phyloP scores from a whole-genome alignment of 768 basidiomycete genomes.

The Boletus subparvulus region DNA sequence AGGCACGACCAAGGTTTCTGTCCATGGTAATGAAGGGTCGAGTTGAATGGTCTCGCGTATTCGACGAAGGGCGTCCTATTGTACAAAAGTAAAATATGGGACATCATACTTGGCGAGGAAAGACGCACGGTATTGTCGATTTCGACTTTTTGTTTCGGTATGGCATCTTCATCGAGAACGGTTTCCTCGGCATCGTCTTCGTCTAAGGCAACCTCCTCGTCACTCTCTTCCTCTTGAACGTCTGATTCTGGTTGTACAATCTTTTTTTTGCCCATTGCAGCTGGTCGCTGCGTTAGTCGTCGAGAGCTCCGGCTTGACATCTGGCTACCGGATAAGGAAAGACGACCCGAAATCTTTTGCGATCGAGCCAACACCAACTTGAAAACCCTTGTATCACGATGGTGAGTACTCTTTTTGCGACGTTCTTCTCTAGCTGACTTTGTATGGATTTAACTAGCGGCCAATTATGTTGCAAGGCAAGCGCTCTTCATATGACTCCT shows the following conservation, averaged over 20 bases:
- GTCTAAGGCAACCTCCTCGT: slow-evolving; percentile 58
- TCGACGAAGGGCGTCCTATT: slow-evolving; percentile 72
- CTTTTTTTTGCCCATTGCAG: slow-evolving; percentile 20
- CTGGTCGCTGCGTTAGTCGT: not conserved
- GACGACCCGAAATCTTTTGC: slow-evolving; percentile 18
- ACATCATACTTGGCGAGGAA: not conserved
- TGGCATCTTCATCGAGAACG: slow-evolving; percentile 71
- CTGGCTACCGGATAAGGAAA: slow-evolving; percentile 24
- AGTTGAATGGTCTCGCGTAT: slow-evolving; percentile 78
- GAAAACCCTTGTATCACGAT: slow-evolving; percentile 6
- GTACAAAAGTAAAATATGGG: not conserved
- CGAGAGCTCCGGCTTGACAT: not conserved
- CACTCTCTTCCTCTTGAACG: slow-evolving; percentile 28
- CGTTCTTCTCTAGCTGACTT: not conserved
- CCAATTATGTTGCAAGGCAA: slow-evolving; percentile 72
- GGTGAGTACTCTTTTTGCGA: slow-evolving; percentile 3
- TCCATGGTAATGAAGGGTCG: slow-evolving; percentile 76
- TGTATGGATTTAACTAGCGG: slow-evolving; percentile 41
- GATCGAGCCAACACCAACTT: not conserved
- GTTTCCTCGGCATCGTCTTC: slow-evolving; percentile 70
- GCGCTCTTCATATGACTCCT: slow-evolving; percentile 1
- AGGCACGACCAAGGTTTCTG: slow-evolving; percentile 71
- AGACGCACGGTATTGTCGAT: slow-evolving; percentile 74
- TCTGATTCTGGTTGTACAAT: slow-evolving; percentile 10
- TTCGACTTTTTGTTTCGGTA: slow-evolving; percentile 68